These are phyloP conservation scores for Kodamaea laetipori DNA, from an alignment of 805 yeast species.

Conservation along the genomic window DNA sequence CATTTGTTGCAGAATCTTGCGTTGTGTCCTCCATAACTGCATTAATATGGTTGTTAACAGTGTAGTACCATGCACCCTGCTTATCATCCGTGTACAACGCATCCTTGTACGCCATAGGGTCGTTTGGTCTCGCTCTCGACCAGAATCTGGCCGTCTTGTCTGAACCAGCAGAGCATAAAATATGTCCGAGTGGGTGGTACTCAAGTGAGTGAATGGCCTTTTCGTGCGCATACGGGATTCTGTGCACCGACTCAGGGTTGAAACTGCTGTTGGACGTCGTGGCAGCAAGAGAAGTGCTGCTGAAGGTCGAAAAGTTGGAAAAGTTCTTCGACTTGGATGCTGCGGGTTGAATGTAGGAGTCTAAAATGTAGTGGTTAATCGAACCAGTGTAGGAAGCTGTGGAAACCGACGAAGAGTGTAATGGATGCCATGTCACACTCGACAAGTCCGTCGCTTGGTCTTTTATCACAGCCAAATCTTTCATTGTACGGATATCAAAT, in stretches of 20 bases:
- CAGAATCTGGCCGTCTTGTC: constrained; percentile 92
- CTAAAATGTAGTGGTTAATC: constrained; percentile 72
- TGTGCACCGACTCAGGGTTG: constrained; percentile 48
- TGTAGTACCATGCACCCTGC: constrained; percentile 57
- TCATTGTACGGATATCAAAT: constrained; percentile 86
- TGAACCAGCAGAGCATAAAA: constrained; percentile 88
- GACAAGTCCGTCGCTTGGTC: constrained; percentile 85
- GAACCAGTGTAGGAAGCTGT: constrained; percentile 92
- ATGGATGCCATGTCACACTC: constrained; percentile 90
- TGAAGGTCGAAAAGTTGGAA: constrained; percentile 15
- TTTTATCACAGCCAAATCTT: constrained; percentile 68
- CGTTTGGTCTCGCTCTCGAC: constrained; percentile 91
- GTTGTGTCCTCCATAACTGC: constrained; percentile 31
- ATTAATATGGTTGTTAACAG: constrained; percentile 47
- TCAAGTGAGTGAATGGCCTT: constrained; percentile 87
- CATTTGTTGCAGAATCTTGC: background rate
- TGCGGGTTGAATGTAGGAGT: constrained; percentile 45
- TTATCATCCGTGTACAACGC: constrained; percentile 73
- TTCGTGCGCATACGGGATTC: constrained; percentile 91
- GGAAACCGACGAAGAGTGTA: constrained; percentile 74
- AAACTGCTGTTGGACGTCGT: constrained; percentile 6
- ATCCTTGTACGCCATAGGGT: constrained; percentile 78
- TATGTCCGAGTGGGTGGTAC: constrained; percentile 93
- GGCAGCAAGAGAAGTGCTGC: constrained; percentile 4
- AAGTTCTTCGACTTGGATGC: constrained; percentile 16